phyloP scores from a whole-genome alignment of 2,329 filamentous ascomycete genomes.

The Cercospora zeina region DNA sequence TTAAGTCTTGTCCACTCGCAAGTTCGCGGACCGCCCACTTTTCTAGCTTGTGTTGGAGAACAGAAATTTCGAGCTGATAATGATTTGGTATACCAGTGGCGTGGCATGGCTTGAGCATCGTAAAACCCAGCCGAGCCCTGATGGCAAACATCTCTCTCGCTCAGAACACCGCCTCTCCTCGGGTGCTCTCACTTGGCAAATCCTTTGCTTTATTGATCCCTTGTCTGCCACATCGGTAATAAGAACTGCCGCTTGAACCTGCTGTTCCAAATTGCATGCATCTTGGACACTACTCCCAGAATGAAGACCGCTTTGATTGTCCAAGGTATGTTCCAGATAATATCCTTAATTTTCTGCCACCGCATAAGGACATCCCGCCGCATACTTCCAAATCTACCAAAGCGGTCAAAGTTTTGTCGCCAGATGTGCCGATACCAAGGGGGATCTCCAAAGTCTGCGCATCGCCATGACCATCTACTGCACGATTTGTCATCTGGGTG shows the following conservation, averaged over 20 bases:
- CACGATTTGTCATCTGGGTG: constrained; percentile 16
- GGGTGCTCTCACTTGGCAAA: not conserved
- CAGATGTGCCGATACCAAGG: constrained; percentile 25
- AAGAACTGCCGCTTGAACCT: not conserved
- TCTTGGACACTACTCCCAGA: not conserved
- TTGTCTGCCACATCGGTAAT: not conserved
- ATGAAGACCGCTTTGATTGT: not conserved
- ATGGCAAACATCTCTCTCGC: no score
- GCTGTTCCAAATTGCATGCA: not conserved
- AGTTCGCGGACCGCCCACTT: no score
- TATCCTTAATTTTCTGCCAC: not conserved
- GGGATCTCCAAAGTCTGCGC: constrained; percentile 24
- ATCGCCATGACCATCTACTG: constrained; percentile 22
- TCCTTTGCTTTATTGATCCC: not conserved
- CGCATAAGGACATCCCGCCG: constrained; percentile 13
- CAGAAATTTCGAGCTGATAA: no score
- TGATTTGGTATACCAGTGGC: no score
- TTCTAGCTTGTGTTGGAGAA: no score
- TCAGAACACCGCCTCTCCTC: no score
- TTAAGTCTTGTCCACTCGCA: not conserved
- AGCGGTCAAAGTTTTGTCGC: constrained; percentile 21
- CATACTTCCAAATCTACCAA: constrained; percentile 21
- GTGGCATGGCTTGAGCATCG: no score
- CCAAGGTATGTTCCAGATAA: not conserved
- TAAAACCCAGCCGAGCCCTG: no score